Evolutionary conservation across 1,284 basidiomycete species (phyloP).

Genomic region (Vanrija pseudolonga): DNA sequence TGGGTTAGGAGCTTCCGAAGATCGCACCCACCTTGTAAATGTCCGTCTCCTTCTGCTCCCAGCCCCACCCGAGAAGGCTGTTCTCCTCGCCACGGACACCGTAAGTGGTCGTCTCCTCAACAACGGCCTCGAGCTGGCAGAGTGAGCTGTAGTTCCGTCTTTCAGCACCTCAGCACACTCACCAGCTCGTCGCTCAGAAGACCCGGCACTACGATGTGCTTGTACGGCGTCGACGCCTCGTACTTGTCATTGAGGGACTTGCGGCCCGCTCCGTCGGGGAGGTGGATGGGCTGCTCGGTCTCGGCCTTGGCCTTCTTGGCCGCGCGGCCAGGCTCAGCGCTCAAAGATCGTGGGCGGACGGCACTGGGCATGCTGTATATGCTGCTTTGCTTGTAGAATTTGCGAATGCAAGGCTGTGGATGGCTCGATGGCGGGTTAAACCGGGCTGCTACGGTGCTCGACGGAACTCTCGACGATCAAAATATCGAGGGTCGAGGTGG

Average conservation of each 20-base stretch:
- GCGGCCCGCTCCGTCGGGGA: conserved; percentile 22
- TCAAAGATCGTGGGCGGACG: conserved; percentile 24
- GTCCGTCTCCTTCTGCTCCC: conserved; percentile 96
- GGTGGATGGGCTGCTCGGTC: conserved; percentile 21
- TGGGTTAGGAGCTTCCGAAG: not conserved
- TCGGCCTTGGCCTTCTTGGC: conserved; percentile 28
- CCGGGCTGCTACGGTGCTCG: too few relatives aligned
- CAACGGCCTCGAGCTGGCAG: conserved; percentile 64
- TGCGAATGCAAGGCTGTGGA: too few relatives aligned
- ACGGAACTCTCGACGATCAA: too few relatives aligned
- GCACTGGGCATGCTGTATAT: conserved; percentile 25
- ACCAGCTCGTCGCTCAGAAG: conserved; percentile 83
- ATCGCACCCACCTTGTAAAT: conserved; percentile 83
- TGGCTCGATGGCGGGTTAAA: too few relatives aligned
- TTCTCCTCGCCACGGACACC: conserved; percentile 46
- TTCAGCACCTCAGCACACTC: conserved; percentile 26
- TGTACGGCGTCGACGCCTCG: conserved; percentile 66
- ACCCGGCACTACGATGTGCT: conserved; percentile 74
- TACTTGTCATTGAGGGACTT: conserved; percentile 53
- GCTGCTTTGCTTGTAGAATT: too few relatives aligned
- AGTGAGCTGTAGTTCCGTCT: not conserved
- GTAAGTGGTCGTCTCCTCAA: conserved; percentile 52
- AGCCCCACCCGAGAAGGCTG: conserved; percentile 57
- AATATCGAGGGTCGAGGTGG: too few relatives aligned
- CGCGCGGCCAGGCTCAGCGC: conserved; percentile 7